Conservation (phyloP, 257 asterid genomes). For the Solanum pimpinellifolium region DNA sequence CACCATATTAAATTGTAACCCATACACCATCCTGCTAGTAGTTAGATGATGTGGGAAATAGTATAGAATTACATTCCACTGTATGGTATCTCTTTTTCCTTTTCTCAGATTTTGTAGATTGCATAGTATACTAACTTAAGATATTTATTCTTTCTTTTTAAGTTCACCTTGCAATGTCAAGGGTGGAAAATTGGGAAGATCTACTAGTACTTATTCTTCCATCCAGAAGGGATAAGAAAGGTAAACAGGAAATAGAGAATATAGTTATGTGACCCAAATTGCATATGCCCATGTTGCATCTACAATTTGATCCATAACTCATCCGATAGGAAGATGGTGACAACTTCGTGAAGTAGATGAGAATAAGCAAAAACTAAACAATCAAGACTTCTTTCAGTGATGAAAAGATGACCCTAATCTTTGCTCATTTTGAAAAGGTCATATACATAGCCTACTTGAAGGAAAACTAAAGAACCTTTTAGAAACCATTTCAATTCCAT, state of each 20-base stretch:
- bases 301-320: background rate
- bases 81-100: background rate
- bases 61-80: background rate
- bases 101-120: background rate
- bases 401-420: background rate
- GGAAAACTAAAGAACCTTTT: background rate
- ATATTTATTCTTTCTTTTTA: background rate
- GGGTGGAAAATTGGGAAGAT: background rate
- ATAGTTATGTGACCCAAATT: background rate
- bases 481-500: background rate
- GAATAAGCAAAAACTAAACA: background rate
- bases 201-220: background rate
- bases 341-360: background rate
- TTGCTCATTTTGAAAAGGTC: background rate
- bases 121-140: background rate
- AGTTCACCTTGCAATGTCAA: background rate
- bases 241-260: background rate
- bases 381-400: background rate
- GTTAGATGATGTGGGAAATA: background rate
- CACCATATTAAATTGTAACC: background rate
- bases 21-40: background rate
- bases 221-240: background rate
- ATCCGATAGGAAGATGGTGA: background rate
- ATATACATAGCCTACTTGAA: background rate
- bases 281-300: background rate